Base-by-base conservation (phyloP, 1,139 yeast genomes). In the Sporopachydermia cereana region DNA sequence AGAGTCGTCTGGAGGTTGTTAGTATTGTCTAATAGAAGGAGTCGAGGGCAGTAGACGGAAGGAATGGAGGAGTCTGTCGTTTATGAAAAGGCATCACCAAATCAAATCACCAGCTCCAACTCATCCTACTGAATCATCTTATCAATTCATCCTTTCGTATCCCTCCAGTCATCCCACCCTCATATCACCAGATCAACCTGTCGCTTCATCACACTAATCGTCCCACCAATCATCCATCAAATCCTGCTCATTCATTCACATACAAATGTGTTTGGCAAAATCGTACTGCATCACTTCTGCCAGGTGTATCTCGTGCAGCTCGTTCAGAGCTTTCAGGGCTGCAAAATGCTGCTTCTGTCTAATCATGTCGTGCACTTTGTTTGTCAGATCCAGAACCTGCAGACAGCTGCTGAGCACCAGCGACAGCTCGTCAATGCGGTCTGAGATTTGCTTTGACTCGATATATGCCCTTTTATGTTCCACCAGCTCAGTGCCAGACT, bases 251-350 rank as follows among this genome's bases (percentile, higher is more conserved):
- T 7, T 25, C 17, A 34, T 34, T 9, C 17, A 34, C 43, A 17
- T n/a, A 34, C 39, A 74, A 44, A 83, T 79, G 54, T 76, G 77
- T 45, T 75, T 73, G 12, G 95, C 78, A 59, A 91, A 86, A 36
- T 83, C 83, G 57, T 84, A 84, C 48, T 77, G 76, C 46, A 82
- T 79, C 21, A 82, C 80, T 48, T 83, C 78, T 49, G 73, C 76
- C 44, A 84, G 66, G 53, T 84, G 88, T 41, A 83, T 68, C 47
- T 73, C 76, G 50, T 73, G 73, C 53, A 91, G 67, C 55, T 82
- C 93, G 50, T 86, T 91, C 47, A 88, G 67, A 51, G 84, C 76
- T 58, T 86, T 86, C 53, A 91, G 73, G 0, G 97, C 96, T 50
- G 84, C 84, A 61, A 86, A 91, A 55, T 85, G 84, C 52, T 82